Evolutionary conservation across 805 yeast genomes (phyloP).

Genomic region (Nakazawaea anatomiae): DNA sequence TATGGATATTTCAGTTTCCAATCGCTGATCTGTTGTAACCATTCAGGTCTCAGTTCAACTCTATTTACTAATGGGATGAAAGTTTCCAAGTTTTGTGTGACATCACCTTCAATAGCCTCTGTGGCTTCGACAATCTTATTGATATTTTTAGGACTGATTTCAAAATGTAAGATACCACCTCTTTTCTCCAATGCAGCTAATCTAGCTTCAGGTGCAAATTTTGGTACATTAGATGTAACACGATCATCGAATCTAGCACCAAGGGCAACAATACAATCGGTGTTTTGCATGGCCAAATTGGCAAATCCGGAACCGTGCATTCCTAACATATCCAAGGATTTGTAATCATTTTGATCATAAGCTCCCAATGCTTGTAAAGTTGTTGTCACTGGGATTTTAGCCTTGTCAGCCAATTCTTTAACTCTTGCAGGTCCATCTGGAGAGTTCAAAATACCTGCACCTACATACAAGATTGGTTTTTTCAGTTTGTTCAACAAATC

Average conservation of each 20-base stretch:
- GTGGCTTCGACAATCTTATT: conserved; percentile 96
- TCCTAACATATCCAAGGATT: conserved; percentile 93
- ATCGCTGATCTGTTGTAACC: conserved; percentile 67
- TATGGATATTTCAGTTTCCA: conserved; percentile 91
- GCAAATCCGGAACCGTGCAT: conserved; percentile 98
- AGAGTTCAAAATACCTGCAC: conserved; percentile 81
- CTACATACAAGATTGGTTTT: conserved; percentile 85
- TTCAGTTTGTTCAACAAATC: conserved; percentile 74
- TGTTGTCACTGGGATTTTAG: conserved; percentile 93
- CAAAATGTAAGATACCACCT: conserved; percentile 97
- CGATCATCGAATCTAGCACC: conserved; percentile 99
- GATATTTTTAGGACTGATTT: conserved; percentile 93
- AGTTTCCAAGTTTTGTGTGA: conserved; percentile 64
- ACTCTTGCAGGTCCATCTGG: conserved; percentile 75
- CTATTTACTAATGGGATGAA: conserved; percentile 66
- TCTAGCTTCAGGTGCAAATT: conserved; percentile 92
- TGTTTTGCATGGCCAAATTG: conserved; percentile 87
- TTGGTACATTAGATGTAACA: conserved; percentile 80
- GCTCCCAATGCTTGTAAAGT: conserved; percentile 93
- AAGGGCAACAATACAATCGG: conserved; percentile 87
- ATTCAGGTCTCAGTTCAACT: conserved; percentile 62
- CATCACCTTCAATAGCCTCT: conserved; percentile 96
- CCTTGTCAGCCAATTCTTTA: conserved; percentile 83
- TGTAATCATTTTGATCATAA: conserved; percentile 85
- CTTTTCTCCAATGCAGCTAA: conserved; percentile 80